Evolutionary conservation across 2,329 filamentous ascomycete species (phyloP).

Genomic region (Ascochyta clinopodiicola): DNA sequence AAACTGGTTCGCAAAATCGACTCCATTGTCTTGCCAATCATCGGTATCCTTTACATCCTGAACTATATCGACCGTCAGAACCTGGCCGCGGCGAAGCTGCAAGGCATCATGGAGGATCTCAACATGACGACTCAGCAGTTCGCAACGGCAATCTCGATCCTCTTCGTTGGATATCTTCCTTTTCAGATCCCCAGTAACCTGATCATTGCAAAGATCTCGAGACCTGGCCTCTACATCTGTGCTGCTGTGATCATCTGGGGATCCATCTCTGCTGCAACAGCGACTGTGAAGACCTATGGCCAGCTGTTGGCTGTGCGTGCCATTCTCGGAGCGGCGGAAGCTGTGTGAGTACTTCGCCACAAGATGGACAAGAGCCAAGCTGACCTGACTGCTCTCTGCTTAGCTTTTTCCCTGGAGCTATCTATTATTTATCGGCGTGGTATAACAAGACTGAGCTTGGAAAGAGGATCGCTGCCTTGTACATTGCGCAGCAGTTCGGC

Average conservation of each 20-base stretch:
- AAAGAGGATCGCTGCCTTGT: slow-evolving; percentile 40
- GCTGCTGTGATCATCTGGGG: slow-evolving; percentile 28
- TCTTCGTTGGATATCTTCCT: slow-evolving; percentile 54
- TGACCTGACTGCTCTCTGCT: not conserved
- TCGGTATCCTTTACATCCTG: slow-evolving; percentile 28
- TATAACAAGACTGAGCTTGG: slow-evolving; percentile 62
- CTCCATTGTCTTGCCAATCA: slow-evolving; percentile 25
- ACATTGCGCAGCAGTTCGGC: slow-evolving; percentile 47
- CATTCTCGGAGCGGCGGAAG: slow-evolving; percentile 35
- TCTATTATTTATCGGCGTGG: slow-evolving; percentile 68
- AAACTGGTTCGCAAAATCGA: slow-evolving; percentile 29
- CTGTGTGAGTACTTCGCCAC: slow-evolving; percentile 8
- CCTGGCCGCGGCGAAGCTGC: slow-evolving; percentile 26
- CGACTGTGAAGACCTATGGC: slow-evolving; percentile 23
- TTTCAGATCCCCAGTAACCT: slow-evolving; percentile 31
- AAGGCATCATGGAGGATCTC: slow-evolving; percentile 30
- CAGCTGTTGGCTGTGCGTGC: slow-evolving; percentile 30
- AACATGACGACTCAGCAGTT: slow-evolving; percentile 30
- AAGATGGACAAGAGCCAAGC: not conserved
- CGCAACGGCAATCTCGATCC: slow-evolving; percentile 58
- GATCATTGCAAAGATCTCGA: slow-evolving; percentile 25
- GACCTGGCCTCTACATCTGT: slow-evolving; percentile 30
- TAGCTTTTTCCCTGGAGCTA: slow-evolving; percentile 64
- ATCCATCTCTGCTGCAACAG: slow-evolving; percentile 26
- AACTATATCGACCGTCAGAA: slow-evolving; percentile 33